Evolutionary conservation across 495 filamentous ascomycete genomes (phyloP).

Genomic region (Clavariopsis aquatica): DNA sequence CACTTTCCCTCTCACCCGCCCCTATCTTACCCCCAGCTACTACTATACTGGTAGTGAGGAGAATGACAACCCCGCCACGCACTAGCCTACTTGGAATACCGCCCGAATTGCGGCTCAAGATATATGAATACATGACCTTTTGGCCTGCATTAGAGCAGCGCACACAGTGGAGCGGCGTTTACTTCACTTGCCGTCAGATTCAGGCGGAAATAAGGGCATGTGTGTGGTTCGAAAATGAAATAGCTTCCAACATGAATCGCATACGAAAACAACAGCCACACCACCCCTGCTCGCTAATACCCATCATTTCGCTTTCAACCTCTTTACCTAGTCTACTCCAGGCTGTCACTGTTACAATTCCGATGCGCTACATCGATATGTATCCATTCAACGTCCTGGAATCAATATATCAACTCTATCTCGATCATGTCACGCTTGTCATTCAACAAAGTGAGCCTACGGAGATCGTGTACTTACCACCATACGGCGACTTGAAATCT

Average conservation of each 20-base stretch:
- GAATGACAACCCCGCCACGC: neutral
- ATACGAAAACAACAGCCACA: neutral
- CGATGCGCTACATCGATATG: neutral
- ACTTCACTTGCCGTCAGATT: slow-evolving; percentile 2
- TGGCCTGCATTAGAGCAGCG: neutral
- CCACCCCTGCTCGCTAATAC: neutral
- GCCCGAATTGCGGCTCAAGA: neutral
- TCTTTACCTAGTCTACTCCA: neutral
- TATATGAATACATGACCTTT: neutral
- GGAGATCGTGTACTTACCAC: neutral
- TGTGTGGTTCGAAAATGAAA: neutral
- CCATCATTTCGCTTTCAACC: neutral
- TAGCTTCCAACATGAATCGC: neutral
- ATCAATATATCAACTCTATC: neutral
- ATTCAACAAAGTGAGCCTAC: neutral
- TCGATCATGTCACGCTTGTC: neutral
- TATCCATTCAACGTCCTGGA: neutral
- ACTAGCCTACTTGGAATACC: neutral
- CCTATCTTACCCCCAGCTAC: neutral
- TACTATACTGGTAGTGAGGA: too few relatives aligned
- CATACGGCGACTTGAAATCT: neutral
- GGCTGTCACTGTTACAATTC: neutral
- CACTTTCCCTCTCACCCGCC: neutral
- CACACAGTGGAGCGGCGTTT: slow-evolving; percentile 4
- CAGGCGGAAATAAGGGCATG: neutral